Percentiles rank a stretch among this genome's conserved stretches.
Conservation (phyloP, 495 filamentous ascomycete genomes). For the Monascus purpureus region DNA sequence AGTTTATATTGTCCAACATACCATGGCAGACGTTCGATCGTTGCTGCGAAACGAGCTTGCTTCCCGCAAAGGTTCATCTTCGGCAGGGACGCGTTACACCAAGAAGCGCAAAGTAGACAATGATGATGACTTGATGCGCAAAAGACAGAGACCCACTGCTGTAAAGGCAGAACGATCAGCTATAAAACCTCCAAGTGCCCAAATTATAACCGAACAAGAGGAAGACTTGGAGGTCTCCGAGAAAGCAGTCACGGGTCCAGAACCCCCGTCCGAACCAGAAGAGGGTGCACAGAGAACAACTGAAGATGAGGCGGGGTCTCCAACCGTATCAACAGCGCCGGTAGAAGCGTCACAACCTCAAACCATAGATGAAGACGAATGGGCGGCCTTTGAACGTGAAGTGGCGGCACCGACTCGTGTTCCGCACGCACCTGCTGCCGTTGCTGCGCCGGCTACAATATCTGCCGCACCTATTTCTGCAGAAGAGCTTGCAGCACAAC, state of each 20-base stretch:
- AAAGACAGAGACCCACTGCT: constrained; percentile 29
- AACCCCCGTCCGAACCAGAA: constrained; percentile 9
- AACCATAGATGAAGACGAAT: constrained; percentile 64
- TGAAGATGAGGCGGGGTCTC: constrained; percentile 4
- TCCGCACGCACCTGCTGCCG: constrained; percentile 17
- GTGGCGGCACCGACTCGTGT: constrained; percentile 43
- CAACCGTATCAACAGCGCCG: constrained; percentile 7
- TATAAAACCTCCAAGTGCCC: constrained; percentile 13
- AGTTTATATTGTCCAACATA: neutral
- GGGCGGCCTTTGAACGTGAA: constrained; percentile 85
- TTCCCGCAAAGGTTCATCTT: constrained; percentile 49
- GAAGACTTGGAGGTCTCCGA: constrained; percentile 20
- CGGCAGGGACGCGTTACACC: constrained; percentile 27
- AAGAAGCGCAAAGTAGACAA: constrained; percentile 46
- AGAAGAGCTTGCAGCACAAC: constrained; percentile 57
- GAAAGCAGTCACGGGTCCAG: constrained; percentile 12
- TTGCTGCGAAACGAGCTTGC: constrained; percentile 71
- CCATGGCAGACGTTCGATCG: constrained; percentile 75
- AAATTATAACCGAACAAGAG: constrained; percentile 9
- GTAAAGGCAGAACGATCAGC: constrained; percentile 12
- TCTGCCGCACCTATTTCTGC: constrained; percentile 53
- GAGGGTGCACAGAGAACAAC: constrained; percentile 4
- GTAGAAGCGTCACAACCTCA: constrained; percentile 7
- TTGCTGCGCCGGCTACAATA: constrained; percentile 39
- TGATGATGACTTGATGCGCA: constrained; percentile 31